phyloP scores from a whole-genome alignment of 23 red algal species.

The Porphyridium purpureum region DNA sequence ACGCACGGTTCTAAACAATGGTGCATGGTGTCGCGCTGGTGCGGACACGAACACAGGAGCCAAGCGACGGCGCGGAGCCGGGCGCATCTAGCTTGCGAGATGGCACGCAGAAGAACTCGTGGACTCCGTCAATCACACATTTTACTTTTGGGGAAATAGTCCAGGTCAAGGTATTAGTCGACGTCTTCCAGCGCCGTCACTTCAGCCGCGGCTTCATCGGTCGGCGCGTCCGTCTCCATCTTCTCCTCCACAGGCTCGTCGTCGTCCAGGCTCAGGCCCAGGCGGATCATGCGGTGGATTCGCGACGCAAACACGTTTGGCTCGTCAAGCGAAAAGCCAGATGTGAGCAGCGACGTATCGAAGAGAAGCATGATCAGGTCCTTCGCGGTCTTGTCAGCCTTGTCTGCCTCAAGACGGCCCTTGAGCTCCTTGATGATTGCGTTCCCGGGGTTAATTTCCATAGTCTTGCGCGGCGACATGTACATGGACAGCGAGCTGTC shows the following conservation, averaged over 20 bases:
- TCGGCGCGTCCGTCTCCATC: slow-evolving; percentile 24
- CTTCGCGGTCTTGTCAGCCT: slow-evolving; percentile 91
- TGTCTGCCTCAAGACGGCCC: slow-evolving; percentile 76
- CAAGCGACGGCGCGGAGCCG: too few species aligned
- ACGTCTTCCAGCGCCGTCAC: too few species aligned
- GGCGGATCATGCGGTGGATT: slow-evolving; percentile 91
- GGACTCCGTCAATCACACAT: too few species aligned
- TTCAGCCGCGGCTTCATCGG: too few species aligned
- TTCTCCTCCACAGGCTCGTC: slow-evolving; percentile 49
- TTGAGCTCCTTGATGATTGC: slow-evolving; percentile 68
- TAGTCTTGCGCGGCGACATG: slow-evolving; percentile 86
- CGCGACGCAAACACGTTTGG: slow-evolving; percentile 65
- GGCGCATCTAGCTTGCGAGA: too few species aligned
- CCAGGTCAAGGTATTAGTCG: too few species aligned
- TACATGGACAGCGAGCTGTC: slow-evolving; percentile 81
- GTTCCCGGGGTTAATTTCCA: slow-evolving; percentile 87
- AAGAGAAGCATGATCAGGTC: slow-evolving; percentile 82
- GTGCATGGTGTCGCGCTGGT: too few species aligned
- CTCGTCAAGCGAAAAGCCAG: slow-evolving; percentile 80
- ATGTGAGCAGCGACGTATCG: slow-evolving; percentile 74
- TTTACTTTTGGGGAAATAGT: too few species aligned
- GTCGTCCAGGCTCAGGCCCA: slow-evolving; percentile 85
- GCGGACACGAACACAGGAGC: too few species aligned
- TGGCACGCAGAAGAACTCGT: too few species aligned
- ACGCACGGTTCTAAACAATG: too few species aligned